Base-by-base conservation (phyloP, 2,329 filamentous ascomycete species). In the Cladobotryum protrusum region DNA sequence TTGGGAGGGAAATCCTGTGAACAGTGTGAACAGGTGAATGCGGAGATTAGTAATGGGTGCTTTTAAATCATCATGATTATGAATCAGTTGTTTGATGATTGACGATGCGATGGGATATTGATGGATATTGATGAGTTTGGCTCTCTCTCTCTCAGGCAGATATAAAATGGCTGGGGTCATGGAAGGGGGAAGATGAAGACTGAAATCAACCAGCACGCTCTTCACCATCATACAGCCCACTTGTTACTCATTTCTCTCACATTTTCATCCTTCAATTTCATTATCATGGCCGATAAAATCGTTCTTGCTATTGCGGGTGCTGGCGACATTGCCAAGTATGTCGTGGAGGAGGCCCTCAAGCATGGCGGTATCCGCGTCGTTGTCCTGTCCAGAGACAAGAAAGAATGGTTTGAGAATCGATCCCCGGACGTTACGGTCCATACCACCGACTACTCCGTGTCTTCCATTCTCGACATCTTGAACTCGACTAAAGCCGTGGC, bases 321-420 rank as follows among this genome's bases (percentile, higher is more conserved):
- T 1, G 44, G 44, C 33, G 44, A 47, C 19, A n/a, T 47, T 5
- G 44, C 44, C 29, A 47, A 47, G 33, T 47, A 47, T 24, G 33
- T 24, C 15, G 15, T 42, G 13, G 40, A 42, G 2, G 40, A 42
- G 18, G 11, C n/a, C 7, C n/a, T 52, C 3, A 34, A 43, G 9
- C n/a, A 37, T 1, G 54, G 54, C 20, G 35, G 52, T 13, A 52
- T 57, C 41, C 40, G 43, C 9, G 50, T 57, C 19, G 17, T 42
- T 17, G 15, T 42, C 18, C 11, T 42, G 17, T 18, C 40, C 33
- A 39, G 18, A 12, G 44, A 24, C 12, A 35, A 37, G 29, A 47
- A 47, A 9, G 44, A 17, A 19, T 47, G 44, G 44, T 47, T 47
- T 39, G 44, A 18, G 9, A 36, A 36, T 7, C n/a, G 18, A 36